Percentiles rank a stretch among this genome's conserved stretches.
These are phyloP conservation scores for Dendrobium officinale DNA, from an alignment of 106 monocot species.

Conservation along the genomic window DNA sequence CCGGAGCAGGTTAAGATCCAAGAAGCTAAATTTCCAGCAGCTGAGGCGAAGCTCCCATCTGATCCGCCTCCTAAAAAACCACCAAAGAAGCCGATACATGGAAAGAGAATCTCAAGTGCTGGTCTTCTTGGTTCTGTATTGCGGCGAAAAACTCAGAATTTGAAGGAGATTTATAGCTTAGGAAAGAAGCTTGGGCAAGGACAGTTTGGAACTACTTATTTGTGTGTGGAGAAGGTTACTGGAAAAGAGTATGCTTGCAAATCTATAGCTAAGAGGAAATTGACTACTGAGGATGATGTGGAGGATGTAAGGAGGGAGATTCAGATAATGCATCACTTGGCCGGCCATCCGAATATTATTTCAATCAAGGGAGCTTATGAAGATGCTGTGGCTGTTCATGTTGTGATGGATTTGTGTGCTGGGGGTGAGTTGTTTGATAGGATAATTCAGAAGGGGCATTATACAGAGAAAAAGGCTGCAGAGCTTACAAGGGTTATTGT, in stretches of 20 bases:
- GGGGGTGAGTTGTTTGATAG: slow-evolving; percentile 39
- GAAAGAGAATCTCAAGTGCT: slow-evolving; percentile 7
- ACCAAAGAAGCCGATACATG: slow-evolving; percentile 6
- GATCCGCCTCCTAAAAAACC: neutral
- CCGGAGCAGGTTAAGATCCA: slow-evolving; percentile 22
- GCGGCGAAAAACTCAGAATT: slow-evolving; percentile 15
- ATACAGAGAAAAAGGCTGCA: slow-evolving; percentile 29
- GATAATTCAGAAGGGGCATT: slow-evolving; percentile 33
- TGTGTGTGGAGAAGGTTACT: slow-evolving; percentile 29
- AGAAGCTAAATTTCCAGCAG: neutral
- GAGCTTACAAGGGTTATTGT: slow-evolving; percentile 35
- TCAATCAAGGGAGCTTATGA: slow-evolving; percentile 33
- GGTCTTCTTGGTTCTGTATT: slow-evolving; percentile 12
- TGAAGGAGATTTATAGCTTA: slow-evolving; percentile 30
- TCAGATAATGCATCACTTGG: slow-evolving; percentile 37
- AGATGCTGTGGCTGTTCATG: slow-evolving; percentile 32
- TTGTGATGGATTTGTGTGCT: slow-evolving; percentile 32
- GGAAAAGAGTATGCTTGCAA: slow-evolving; percentile 34
- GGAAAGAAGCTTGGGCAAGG: slow-evolving; percentile 31
- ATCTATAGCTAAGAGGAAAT: slow-evolving; percentile 36
- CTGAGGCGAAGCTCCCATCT: neutral
- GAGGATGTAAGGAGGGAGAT: slow-evolving; percentile 35
- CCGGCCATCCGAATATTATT: slow-evolving; percentile 27
- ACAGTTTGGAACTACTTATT: slow-evolving; percentile 30
- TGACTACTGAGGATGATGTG: slow-evolving; percentile 20